These are phyloP conservation scores for Euphrasia arctica DNA, from an alignment of 305 asterid species.

Conservation along the genomic window DNA sequence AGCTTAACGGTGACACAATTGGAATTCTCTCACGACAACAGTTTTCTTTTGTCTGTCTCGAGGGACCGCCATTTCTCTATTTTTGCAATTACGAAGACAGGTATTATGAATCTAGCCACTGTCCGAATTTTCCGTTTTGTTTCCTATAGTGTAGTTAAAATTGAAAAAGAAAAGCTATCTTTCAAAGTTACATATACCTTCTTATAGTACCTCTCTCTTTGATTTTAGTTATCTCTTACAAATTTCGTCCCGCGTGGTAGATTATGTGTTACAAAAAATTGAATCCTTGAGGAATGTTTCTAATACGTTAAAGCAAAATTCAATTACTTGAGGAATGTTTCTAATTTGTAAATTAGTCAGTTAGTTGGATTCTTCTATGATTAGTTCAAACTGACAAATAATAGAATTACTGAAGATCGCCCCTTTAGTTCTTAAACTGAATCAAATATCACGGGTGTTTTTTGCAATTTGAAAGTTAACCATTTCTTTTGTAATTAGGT, in stretches of 20 bases:
- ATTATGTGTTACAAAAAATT: no score
- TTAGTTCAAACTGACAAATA: no score
- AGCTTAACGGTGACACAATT: conserved; percentile 86
- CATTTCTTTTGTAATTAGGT: no score
- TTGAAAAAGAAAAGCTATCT: background rate
- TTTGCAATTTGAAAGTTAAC: background rate
- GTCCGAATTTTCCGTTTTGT: background rate
- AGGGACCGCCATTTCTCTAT: conserved; percentile 93
- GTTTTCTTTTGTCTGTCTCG: conserved; percentile 74
- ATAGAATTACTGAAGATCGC: no score
- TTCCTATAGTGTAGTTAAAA: background rate
- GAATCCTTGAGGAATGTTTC: background rate
- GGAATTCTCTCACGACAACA: conserved; percentile 79
- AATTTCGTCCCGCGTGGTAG: background rate
- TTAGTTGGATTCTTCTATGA: no score
- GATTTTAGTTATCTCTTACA: background rate
- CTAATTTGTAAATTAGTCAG: no score
- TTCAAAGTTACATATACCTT: background rate
- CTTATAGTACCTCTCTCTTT: background rate
- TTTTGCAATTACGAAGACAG: conserved; percentile 60
- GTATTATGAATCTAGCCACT: conserved; percentile 33
- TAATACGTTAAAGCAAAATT: no score
- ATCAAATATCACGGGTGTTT: no score
- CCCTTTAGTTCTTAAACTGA: no score
- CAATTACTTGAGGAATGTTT: no score